Conservation (phyloP, 345 rosid species). For the Salix purpurea region DNA sequence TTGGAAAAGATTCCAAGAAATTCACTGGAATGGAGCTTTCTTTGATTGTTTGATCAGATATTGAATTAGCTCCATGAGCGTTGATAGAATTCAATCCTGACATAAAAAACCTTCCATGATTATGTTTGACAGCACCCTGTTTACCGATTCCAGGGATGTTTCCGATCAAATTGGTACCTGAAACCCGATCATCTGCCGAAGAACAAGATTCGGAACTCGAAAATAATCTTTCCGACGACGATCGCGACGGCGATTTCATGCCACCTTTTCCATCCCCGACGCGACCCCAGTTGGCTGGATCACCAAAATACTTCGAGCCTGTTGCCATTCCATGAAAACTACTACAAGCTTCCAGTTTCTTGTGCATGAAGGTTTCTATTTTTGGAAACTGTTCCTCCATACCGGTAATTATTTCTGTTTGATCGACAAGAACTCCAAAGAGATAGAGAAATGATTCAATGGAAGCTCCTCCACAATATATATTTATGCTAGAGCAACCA, state of each 20-base stretch:
- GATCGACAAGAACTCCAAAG: conserved; percentile 6
- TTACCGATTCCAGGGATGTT: conserved; percentile 29
- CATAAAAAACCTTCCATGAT: conserved; percentile 10
- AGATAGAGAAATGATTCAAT: conserved; percentile 32
- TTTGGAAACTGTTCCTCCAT: conserved; percentile 53
- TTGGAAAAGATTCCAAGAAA: conserved; percentile 43
- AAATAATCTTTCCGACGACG: conserved; percentile 15
- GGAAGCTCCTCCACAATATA: conserved; percentile 27
- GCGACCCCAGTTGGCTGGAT: conserved; percentile 35
- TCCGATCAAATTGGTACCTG: conserved; percentile 14
- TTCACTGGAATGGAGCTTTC: conserved; percentile 31
- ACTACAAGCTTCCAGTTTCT: conserved; percentile 33
- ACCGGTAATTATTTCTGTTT: conserved; percentile 3
- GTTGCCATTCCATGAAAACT: conserved; percentile 28
- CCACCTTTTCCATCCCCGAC: conserved; percentile 12
- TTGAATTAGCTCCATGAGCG: conserved; percentile 1
- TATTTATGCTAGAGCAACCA: conserved; percentile 16
- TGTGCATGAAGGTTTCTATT: conserved; percentile 47
- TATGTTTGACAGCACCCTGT: conserved; percentile 18
- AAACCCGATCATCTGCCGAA: conserved; percentile 24
- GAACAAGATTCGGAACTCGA: conserved; percentile 30
- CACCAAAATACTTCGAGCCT: conserved; percentile 24
- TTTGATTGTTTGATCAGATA: conserved; percentile 16
- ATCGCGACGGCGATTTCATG: conserved; percentile 21
- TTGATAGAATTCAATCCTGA: conserved; percentile 26